Conservation (phyloP, 2,329 filamentous ascomycete genomes). For the Pochonia chlamydosporia region DNA sequence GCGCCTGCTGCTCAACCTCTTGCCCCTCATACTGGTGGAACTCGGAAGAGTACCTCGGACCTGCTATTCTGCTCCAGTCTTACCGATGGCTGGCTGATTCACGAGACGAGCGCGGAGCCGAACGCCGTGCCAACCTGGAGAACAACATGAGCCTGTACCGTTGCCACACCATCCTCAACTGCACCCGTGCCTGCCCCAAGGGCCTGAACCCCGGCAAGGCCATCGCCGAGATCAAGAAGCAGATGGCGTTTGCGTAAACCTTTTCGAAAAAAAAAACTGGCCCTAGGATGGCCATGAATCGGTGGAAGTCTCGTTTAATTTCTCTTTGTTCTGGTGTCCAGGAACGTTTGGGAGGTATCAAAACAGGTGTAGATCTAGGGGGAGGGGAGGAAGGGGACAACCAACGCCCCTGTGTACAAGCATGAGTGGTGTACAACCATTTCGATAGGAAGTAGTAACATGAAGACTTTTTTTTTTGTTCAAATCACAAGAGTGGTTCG, state of each 20-base stretch:
- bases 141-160: constrained; percentile 99
- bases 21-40: constrained; percentile 99
- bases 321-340: constrained; percentile 1
- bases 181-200: constrained; percentile 96
- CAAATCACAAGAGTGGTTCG: background rate
- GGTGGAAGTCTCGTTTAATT: background rate
- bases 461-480: constrained; percentile 5
- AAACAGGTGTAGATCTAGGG: background rate
- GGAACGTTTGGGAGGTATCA: background rate
- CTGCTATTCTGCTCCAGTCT: constrained; percentile 92
- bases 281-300: background rate
- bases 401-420: constrained; percentile 7
- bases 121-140: constrained; percentile 87
- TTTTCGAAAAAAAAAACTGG: background rate
- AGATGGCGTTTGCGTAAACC: constrained; percentile 57
- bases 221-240: constrained; percentile 98
- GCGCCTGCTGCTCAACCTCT: constrained; percentile 97
- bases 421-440: constrained; percentile 11
- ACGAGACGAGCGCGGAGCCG: constrained; percentile 80
- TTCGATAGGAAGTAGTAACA: constrained; percentile 6
- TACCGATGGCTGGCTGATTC: constrained; percentile 97
- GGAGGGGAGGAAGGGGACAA: constrained; percentile 2
- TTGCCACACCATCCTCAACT: constrained; percentile 99
- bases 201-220: constrained; percentile 92
- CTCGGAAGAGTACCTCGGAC: constrained; percentile 95